Conservation (phyloP, 306 rosid genomes). For the Geum urbanum region DNA sequence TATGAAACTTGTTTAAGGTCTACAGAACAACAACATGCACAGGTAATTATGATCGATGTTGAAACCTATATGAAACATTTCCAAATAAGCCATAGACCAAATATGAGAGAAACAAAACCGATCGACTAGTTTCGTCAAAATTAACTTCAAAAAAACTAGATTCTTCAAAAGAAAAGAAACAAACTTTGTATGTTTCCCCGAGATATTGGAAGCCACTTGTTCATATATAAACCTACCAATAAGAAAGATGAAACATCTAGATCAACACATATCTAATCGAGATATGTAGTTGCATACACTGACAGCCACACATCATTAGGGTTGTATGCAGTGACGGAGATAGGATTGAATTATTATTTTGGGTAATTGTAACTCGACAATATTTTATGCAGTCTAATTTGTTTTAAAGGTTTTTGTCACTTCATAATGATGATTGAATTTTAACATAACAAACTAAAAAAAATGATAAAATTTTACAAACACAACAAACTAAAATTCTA, state of each 20-base stretch:
- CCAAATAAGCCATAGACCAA: neutral
- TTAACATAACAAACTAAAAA: no score
- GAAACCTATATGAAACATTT: neutral
- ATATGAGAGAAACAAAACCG: neutral
- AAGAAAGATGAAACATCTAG: neutral
- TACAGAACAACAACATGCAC: neutral
- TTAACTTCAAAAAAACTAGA: no score
- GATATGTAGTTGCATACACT: neutral
- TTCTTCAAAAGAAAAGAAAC: no score
- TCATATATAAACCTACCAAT: neutral
- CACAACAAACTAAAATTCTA: no score
- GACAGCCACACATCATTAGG: neutral
- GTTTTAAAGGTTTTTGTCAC: no score
- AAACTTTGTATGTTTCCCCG: neutral
- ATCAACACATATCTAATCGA: neutral
- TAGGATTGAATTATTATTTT: no score
- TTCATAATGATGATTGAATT: no score
- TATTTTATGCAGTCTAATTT: no score
- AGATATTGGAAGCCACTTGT: neutral
- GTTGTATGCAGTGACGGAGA: no score
- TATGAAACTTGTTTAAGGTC: neutral
- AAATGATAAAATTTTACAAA: no score
- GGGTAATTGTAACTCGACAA: no score
- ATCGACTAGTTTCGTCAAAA: no score
- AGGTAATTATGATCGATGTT: neutral